A percentile compares a stretch with the other conserved stretches of the same genome.
Conservation (phyloP, 345 rosid genomes). For the Lagerstroemia speciosa region DNA sequence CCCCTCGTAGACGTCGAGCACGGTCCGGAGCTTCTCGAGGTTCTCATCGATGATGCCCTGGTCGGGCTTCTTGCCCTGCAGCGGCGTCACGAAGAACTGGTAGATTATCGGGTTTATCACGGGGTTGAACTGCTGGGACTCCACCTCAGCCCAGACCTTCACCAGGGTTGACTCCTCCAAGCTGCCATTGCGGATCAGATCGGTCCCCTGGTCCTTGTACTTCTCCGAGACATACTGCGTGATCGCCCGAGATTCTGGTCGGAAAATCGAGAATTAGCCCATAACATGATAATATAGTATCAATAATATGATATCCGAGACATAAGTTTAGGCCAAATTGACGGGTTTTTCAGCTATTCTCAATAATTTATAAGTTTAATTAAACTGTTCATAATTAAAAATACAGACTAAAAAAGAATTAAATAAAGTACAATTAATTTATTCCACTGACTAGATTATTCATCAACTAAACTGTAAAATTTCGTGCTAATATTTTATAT, state of each 20-base stretch:
- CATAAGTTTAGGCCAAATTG: no score
- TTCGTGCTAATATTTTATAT: no score
- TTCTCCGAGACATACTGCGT: conserved; percentile 53
- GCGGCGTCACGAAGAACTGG: conserved; percentile 45
- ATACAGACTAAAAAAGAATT: no score
- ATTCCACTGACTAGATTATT: no score
- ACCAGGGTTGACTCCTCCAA: conserved; percentile 47
- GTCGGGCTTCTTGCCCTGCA: conserved; percentile 40
- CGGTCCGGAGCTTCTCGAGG: conserved; percentile 44
- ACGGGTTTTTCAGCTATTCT: no score
- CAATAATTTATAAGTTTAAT: no score
- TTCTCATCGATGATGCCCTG: conserved; percentile 37
- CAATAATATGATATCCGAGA: no score
- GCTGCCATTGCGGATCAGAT: conserved; percentile 36
- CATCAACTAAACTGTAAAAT: no score
- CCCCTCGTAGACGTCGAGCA: conserved; percentile 63
- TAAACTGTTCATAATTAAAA: no score
- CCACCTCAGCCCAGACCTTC: conserved; percentile 68
- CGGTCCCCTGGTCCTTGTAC: conserved; percentile 42
- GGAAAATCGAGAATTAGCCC: neutral
- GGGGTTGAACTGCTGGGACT: conserved; percentile 59
- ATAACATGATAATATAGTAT: no score
- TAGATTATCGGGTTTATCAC: conserved; percentile 37
- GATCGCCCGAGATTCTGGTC: conserved; percentile 73
- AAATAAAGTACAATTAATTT: no score